Percentiles rank a stretch among this genome's conserved stretches.
Conservation (phyloP, 345 rosid genomes). For the Linum tenue region DNA sequence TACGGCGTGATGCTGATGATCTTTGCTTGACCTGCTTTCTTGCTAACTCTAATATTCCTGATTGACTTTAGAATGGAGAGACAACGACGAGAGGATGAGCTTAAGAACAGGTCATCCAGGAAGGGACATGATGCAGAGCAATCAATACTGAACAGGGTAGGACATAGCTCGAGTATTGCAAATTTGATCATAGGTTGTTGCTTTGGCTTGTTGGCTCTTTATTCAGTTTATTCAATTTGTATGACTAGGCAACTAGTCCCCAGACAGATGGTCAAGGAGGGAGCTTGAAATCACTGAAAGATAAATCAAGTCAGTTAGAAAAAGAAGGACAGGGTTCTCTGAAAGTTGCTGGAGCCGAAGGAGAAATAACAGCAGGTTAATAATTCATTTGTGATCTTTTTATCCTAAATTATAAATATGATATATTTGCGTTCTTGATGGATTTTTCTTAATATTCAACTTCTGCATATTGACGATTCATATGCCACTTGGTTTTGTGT, state of each 20-base stretch:
- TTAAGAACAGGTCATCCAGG: conserved; percentile 73
- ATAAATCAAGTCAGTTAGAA: conserved; percentile 56
- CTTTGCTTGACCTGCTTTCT: neutral
- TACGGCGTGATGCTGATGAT: neutral
- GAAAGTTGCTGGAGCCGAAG: conserved; percentile 86
- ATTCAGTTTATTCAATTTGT: conserved; percentile 1
- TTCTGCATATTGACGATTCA: neutral
- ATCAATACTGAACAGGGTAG: conserved; percentile 61
- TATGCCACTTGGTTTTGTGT: too few relatives aligned
- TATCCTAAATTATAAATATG: too few relatives aligned
- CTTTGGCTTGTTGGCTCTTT: neutral
- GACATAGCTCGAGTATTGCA: conserved; percentile 12
- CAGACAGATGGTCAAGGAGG: conserved; percentile 71
- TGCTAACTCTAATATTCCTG: neutral
- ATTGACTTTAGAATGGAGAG: conserved; percentile 62
- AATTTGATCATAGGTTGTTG: neutral
- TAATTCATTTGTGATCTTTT: too few relatives aligned
- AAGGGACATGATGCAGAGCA: conserved; percentile 84
- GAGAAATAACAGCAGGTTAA: conserved; percentile 95
- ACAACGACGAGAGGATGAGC: conserved; percentile 94
- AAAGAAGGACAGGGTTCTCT: conserved; percentile 77
- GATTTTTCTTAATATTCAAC: neutral
- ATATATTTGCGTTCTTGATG: neutral
- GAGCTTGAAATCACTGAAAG: conserved; percentile 82
- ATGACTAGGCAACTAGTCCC: conserved; percentile 82